These are phyloP conservation scores for Trifolium subterraneum DNA, from an alignment of 306 rosid genomes.

Conservation along the genomic window DNA sequence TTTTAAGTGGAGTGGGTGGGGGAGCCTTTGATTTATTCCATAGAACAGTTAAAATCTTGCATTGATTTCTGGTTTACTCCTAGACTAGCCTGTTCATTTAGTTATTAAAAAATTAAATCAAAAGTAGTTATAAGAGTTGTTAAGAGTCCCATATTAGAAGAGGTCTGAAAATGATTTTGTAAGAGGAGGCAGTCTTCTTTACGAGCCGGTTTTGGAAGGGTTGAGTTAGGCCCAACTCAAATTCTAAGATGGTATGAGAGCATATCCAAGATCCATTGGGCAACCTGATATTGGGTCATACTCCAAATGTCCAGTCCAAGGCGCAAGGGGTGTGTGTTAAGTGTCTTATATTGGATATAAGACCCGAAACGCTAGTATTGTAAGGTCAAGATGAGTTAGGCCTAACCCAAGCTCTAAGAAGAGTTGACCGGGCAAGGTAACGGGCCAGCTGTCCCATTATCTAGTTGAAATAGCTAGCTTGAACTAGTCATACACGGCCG, in stretches of 20 bases:
- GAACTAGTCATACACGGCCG: too few species aligned
- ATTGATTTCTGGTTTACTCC: conserved; percentile 5
- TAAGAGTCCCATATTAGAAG: not conserved
- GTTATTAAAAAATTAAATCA: conserved; percentile 3
- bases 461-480: too few species aligned
- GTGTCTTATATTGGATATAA: not conserved
- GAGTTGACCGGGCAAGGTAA: too few species aligned
- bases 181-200: not conserved
- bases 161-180: not conserved
- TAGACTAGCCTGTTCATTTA: conserved; percentile 1
- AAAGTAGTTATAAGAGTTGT: conserved; percentile 4
- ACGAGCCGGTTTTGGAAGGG: not conserved
- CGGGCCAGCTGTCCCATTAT: too few species aligned
- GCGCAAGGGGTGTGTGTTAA: not conserved
- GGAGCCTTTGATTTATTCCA: conserved; percentile 7
- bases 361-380: not conserved
- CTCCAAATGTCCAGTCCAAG: not conserved
- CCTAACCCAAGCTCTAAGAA: too few species aligned
- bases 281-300: not conserved
- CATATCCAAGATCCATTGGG: not conserved
- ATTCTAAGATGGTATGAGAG: not conserved
- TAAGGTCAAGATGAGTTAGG: not conserved
- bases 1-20: conserved; percentile 15
- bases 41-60: not conserved
- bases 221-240: not conserved